Evolutionary conservation across 1,284 basidiomycete species (phyloP), one percentile per base, ranked within the genome.

Genomic region (Anthracocystis panici-leucophaei): DNA sequence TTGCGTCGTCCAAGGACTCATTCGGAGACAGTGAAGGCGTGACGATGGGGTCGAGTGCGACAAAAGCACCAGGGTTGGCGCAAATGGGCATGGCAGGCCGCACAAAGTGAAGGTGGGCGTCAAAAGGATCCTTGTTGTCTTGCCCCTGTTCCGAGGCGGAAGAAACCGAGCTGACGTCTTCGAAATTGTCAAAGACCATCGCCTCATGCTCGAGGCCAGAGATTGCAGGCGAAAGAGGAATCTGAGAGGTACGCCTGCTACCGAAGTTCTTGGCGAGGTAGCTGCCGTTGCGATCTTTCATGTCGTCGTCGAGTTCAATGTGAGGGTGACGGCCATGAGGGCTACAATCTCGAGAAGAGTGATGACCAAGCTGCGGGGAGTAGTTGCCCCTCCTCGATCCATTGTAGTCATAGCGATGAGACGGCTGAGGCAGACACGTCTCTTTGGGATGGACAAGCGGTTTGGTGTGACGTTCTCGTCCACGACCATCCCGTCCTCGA

Each of bases 141-240:
- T 52, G 55, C 27, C 63, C 66, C 6, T 53, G 31, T 20, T 68
- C 51, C 14, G 72, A 59, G 14, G 62, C 29, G 0, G 62, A 58
- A 29, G 61, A 57, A 7, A 57, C n/a, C 6, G 68, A 53, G 40
- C 62, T 61, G 16, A 40, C 33, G 20, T 75, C 72, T 45, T 75
- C 72, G 29, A 75, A 75, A 20, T 74, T 74, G 53, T 75, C 72
- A 50, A 75, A 75, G 23, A 75, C 66, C 42, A 69, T 45, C 18
- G 72, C 66, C 20, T 69, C 72, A 35, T 65, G 66, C 23, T 75
- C 72, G 18, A 57, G 40, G 16, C 50, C 68, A 27, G 54, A 29
- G 7, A 52, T 40, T 10, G n/a, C 18, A 21, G 53, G 40, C 6
- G 54, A 55, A 21, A 44, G 35, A 31, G 46, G 31, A 38, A 18